phyloP scores from a whole-genome alignment of 805 yeast genomes.

The Ogataea nakhonphanomensis region DNA sequence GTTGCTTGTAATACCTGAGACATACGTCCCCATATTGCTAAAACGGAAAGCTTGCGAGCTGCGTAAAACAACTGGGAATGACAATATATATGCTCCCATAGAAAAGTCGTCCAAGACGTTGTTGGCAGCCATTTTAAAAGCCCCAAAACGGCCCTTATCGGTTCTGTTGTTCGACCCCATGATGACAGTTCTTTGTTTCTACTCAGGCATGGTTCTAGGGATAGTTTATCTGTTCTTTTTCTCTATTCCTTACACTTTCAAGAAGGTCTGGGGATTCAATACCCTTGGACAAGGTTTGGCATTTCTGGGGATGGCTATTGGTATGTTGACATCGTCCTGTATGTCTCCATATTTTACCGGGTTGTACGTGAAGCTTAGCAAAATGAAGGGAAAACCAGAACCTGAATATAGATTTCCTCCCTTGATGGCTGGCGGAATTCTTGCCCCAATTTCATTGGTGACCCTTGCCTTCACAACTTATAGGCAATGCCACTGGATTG shows the following conservation, averaged over 20 bases:
- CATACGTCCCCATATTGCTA: constrained; percentile 53
- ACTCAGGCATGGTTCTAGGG: constrained; percentile 56
- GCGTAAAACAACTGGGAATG: constrained; percentile 41
- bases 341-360: constrained; percentile 32
- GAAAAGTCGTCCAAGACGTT: constrained; percentile 38
- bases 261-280: constrained; percentile 47
- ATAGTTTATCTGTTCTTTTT: constrained; percentile 63
- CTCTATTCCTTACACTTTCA: constrained; percentile 60
- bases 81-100: constrained; percentile 38
- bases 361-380: constrained; percentile 33
- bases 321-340: constrained; percentile 44
- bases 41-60: constrained; percentile 49
- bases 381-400: constrained; percentile 40
- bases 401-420: constrained; percentile 59
- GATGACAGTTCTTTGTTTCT: constrained; percentile 50
- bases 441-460: constrained; percentile 52
- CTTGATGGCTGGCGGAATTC: constrained; percentile 53
- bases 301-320: constrained; percentile 56
- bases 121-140: constrained; percentile 37
- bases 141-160: constrained; percentile 51
- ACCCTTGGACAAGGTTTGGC: constrained; percentile 60
- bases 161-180: constrained; percentile 51
- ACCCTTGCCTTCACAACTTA: constrained; percentile 59
- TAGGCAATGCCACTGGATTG: constrained; percentile 50
- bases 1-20: constrained; percentile 30